Base-by-base conservation (phyloP, 2,329 filamentous ascomycete species). In the Lomentospora prolificans region DNA sequence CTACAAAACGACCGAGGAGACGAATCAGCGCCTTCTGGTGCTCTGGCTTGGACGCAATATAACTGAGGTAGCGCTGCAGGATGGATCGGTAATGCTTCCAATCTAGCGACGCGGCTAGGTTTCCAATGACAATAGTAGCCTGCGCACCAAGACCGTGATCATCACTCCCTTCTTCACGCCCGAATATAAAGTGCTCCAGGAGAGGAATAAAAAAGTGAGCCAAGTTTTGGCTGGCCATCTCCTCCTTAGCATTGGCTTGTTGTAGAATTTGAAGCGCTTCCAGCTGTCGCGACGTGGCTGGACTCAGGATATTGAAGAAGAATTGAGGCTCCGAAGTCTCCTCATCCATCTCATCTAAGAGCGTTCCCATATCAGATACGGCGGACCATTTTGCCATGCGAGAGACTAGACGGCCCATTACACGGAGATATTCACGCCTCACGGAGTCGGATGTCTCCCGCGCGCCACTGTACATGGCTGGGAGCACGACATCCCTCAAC, bases 111-210 rank as follows among this genome's bases (percentile, higher is more conserved):
- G 81, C 77, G 3, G 87, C 84, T 56, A 99, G 70, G 25, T 79
- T 77, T 2, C 88, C 86, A 58, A 99, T 86, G 0, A 90, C 87
- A 8, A 78, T 81, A n/a, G 90, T 86, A 4, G 92, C 85, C 68
- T 96, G 90, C 14, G 90, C 90, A 52, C 90, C 85, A 55, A 97
- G 76, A 52, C 90, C 92, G 62, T 95, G 87, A 33, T 90, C 90
- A 66, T 96, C 90, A 22, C 68, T 75, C 7, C 78, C 76, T 51
- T 90, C 87, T 3, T 81, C 82, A 58, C 87, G 83, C 57, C 90
- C 87, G 65, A 96, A 92, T 24, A 96, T 86, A 65, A 96, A 97
- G 66, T 96, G 91, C 66, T 99, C 94, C 8, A 97, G 77, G 19
- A 99, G 76, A 0, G 94, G 95, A 41, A 99, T 81, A 65, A 97